Base-by-base conservation (phyloP, 2,329 filamentous ascomycete genomes). In the Penicillium sp. region DNA sequence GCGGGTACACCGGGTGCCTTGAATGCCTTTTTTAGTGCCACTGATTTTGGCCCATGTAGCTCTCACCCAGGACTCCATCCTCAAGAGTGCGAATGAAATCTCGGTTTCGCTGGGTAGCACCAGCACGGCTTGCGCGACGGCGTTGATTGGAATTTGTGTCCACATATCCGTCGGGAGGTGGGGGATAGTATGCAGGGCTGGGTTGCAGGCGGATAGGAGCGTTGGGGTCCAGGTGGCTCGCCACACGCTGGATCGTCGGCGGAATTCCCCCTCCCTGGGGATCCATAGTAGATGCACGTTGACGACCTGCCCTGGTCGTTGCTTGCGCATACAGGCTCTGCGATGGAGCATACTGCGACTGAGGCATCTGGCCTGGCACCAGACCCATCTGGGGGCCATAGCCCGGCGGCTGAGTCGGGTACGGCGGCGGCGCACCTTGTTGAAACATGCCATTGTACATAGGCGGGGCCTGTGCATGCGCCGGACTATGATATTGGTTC, bases 11-110 rank as follows among this genome's bases (percentile, higher is more conserved):
- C 15, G 5, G 10, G 30, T 33, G 32, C 32, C 18, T 20, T 37
- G 6, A 14, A 19, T 16, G 30, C 21, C 13, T 15, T 27, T 16
- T 38, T 74, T 72, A 81, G 57, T 80, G 77, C 78, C 84, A 94
- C 66, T 93, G 87, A 73, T 82, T 80, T 50, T 79, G 74, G 51
- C 73, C 75, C 80, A 89, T 86, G 60, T 89, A 96, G 2, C 89
- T 88, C 66, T 97, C 91, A 65, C 95, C 91, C 40, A 97, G 72
- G 2, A 90, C 96, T 23, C 93, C 80, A 68, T 97, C 93, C 68
- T 98, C 93, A 48, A 98, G 73, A 47, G 86, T 96, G 39, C 93
- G 82, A 56, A 98, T 94, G 62, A 98, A 96, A 62, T 97, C 91
- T 28, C 89, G 77, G 58, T 90, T 76, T 41, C 74, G 67, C 31